Base-by-base conservation (phyloP, 1,139 yeast genomes). In the Suhomyces taliae region DNA sequence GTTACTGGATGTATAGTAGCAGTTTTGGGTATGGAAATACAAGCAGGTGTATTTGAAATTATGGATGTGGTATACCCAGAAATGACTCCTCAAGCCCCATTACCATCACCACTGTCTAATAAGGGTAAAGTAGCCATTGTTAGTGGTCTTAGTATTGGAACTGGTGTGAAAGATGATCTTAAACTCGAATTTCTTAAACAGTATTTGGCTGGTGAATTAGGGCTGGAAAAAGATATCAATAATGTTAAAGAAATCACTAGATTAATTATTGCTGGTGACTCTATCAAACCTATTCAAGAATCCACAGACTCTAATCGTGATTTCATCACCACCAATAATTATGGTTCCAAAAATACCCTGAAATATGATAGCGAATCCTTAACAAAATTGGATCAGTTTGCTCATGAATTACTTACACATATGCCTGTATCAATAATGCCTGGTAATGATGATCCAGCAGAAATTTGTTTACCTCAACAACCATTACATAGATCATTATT, bases 1-100 rank as follows among this genome's bases (percentile, higher is more conserved):
- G 96, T 91, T 0, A 91, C 98, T 0, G 99, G 99, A 2, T 79
- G 85, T 24, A 85, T 91, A 1, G 81, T 90, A 10, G 98, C 93
- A 0, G 79, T 90, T 0, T 66, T 91, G 19, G 99, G 99, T 0
- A 82, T 88, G 67, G 97, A 91, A 61, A 76, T 87, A 9, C 82
- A 81, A 40, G 84, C 91, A 0, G 99, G 98, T 2, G 76, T 86
- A 8, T 91, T 95, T 64, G 90, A 87, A 53, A 89, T 90, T 2
- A 78, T 89, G 57, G 98, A 91, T 60, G 74, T 91, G 6, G 79
- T 79, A 4, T 87, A 82, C 55, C 96, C 98, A 0, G 76, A 74
- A 11, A 66, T 78, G 27, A 74, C 86, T 1, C 83, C 83, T 0
- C 95, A 87, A 61, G 62, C 61, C 37, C 74, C 79, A 4, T 58